Evolutionary conservation across 805 yeast genomes (phyloP), one percentile per base, ranked within the genome.

Genomic region (Torulaspora maleeae): DNA sequence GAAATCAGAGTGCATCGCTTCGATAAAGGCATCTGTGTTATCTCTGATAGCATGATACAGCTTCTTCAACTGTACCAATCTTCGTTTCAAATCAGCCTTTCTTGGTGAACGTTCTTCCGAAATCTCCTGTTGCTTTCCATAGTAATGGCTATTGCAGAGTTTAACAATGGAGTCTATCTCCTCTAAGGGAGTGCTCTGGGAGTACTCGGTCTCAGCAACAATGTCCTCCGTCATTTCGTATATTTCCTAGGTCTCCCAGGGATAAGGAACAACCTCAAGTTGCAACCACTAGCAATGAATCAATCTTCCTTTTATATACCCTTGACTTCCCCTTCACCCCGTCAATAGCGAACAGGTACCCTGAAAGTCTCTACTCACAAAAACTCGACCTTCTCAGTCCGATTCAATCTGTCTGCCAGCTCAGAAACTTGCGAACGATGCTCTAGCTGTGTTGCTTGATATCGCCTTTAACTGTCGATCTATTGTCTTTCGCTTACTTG

Each of bases 1-100:
- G 64, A 89, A 80, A 59, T 91, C 98, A 50, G 71, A 60, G 17
- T 66, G 51, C 50, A 89, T 65, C 0, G 95, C 89, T 2, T 69
- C 75, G 32, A 73, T 63, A 29, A 91, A 55, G 10, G 59, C 67
- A 3, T 77, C 80, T 41, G 68, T 72, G 56, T 81, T 73, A 59
- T 84, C 89, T 48, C 71, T 66, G 13, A 89, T 45, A 1, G 78
- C 81, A 54, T 73, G 81, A 67, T 82, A 84, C 15, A 89, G 57
- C 55, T 82, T 78, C 47, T 87, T 73, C 52, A 89, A 73, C 59
- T 80, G 86, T 43, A 77, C 70, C 52, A 77, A 70, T 39, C 95
- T 73, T 58, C 58, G 75, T 17, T 52, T 34, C 11, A 56, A 32
- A 38, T 61, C 65, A 2, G 37, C 47, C 25, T 48, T 49, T 16